These are phyloP conservation scores for Beauveria varroae DNA, from an alignment of 2,329 filamentous ascomycete species.

Conservation along the genomic window DNA sequence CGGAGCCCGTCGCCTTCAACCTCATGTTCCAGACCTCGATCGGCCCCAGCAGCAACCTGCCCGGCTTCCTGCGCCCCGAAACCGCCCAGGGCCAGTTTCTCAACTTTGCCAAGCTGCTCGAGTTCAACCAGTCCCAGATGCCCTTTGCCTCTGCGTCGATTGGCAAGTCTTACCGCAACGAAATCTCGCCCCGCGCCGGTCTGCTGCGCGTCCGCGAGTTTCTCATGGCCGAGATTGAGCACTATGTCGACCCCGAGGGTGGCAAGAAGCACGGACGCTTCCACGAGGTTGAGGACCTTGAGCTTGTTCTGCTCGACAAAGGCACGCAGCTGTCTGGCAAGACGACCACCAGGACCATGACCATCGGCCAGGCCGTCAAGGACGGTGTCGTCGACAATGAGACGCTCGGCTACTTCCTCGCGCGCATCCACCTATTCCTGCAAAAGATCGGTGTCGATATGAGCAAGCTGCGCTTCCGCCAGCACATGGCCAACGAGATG, in stretches of 20 bases:
- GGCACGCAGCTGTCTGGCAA: constrained; percentile 81
- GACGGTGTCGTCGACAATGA: constrained; percentile 87
- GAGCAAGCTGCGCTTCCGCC: constrained; percentile 86
- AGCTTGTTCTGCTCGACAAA: constrained; percentile 77
- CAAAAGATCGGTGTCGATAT: constrained; percentile 80
- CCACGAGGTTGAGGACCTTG: constrained; percentile 71
- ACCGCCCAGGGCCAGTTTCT: constrained; percentile 98
- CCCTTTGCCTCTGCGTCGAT: constrained; percentile 96
- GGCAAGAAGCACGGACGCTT: constrained; percentile 94
- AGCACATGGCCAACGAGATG: constrained; percentile 79
- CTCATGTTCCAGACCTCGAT: constrained; percentile 98
- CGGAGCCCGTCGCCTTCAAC: constrained; percentile 85
- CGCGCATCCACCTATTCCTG: constrained; percentile 86
- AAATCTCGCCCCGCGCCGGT: constrained; percentile 89
- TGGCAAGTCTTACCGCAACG: constrained; percentile 96
- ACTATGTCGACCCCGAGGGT: constrained; percentile 89
- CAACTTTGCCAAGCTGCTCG: constrained; percentile 92
- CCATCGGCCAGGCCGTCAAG: constrained; percentile 80
- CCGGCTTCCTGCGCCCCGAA: constrained; percentile 84
- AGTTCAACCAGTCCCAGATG: constrained; percentile 93
- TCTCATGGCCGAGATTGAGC: constrained; percentile 98
- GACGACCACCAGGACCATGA: constrained; percentile 63
- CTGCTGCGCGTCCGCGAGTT: constrained; percentile 93
- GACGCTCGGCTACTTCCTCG: constrained; percentile 95
- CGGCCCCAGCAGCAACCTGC: constrained; percentile 80